Evolutionary conservation across 2,329 filamentous ascomycete species (phyloP).

Genomic region (Cladosporium austrohemisphaericum): DNA sequence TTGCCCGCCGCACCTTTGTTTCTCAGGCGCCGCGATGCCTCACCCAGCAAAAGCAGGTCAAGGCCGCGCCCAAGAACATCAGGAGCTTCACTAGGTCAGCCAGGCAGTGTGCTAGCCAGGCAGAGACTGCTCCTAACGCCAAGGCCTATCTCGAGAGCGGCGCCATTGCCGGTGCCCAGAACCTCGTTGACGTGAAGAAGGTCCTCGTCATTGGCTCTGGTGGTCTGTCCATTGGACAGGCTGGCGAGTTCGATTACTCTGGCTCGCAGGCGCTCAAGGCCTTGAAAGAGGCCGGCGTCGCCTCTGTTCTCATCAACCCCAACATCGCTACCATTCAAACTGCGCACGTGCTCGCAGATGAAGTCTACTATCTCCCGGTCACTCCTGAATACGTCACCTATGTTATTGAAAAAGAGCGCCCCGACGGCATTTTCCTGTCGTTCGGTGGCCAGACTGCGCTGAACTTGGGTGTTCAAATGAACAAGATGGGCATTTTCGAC

Average conservation of each 20-base stretch:
- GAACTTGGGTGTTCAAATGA: conserved; percentile 95
- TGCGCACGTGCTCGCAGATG: conserved; percentile 90
- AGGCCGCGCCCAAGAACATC: conserved; percentile 20
- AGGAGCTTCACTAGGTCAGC: conserved; percentile 28
- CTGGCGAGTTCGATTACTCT: conserved; percentile 98
- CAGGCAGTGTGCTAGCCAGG: conserved; percentile 32
- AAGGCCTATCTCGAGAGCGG: conserved; percentile 88
- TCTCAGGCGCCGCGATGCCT: conserved; percentile 20
- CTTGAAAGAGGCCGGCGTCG: conserved; percentile 87
- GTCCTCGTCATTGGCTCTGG: conserved; percentile 94
- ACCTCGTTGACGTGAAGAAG: conserved; percentile 89
- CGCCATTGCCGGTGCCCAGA: conserved; percentile 69
- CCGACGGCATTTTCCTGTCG: conserved; percentile 94
- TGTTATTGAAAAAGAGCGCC: conserved; percentile 92
- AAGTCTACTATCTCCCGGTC: conserved; percentile 97
- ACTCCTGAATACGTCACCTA: conserved; percentile 97
- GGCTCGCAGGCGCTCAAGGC: conserved; percentile 96
- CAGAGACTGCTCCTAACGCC: conserved; percentile 71
- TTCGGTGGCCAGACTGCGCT: conserved; percentile 97
- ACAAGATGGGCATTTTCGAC: conserved; percentile 91
- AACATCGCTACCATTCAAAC: conserved; percentile 99
- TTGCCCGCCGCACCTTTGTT: conserved; percentile 29
- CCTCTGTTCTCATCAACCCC: conserved; percentile 91
- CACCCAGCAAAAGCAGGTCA: conserved; percentile 17
- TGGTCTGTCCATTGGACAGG: conserved; percentile 93